Evolutionary conservation across 164 flowering plant species (phyloP), one percentile per base, ranked within the genome.

Genomic region (Annona squamosa): DNA sequence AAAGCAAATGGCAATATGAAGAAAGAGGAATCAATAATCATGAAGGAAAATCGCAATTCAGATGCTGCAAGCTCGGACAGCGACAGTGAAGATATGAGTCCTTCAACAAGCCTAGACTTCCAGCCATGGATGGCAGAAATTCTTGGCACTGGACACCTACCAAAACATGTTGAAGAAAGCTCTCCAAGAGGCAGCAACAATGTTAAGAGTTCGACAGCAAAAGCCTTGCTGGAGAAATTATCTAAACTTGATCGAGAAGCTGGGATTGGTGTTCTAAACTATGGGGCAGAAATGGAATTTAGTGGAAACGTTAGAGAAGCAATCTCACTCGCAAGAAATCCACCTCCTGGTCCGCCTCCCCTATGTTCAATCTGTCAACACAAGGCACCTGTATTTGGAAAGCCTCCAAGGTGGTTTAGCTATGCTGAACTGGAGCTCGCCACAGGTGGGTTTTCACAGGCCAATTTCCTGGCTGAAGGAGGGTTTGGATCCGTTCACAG

Each of bases 401-500:
- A 86, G 76, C 98, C 97, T 76, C 97, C 97, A 17, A 86, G 82
- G 80, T 84, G 88, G 89, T 94, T 92, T 78, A 83, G 86, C 56
- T 94, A 86, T 80, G 84, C 83, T 65, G 98, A 94, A 74, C 81
- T 94, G 48, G 93, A 89, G 75, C 81, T 75, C 68, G 98, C 98
- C 19, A 94, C 99, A 1, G 81, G 82, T 77, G 91, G 94, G 63
- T 94, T 94, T 84, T 87, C 97, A 5, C 78, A 80, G 63, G 82
- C 74, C 73, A 92, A 91, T 84, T 94, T 94, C 80, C 81, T 94
- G 82, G 98, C 99, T 12, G 98, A 93, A 87, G 99, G 99, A 78
- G 99, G 99, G 43, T 95, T 85, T 87, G 99, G 99, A 45, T 90
- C 93, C 61, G 99, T 95, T 56, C 88, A 95, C 70, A 83, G 92